Conservation (phyloP, 1,139 yeast genomes). For the Eremothecium sinecaudum region DNA sequence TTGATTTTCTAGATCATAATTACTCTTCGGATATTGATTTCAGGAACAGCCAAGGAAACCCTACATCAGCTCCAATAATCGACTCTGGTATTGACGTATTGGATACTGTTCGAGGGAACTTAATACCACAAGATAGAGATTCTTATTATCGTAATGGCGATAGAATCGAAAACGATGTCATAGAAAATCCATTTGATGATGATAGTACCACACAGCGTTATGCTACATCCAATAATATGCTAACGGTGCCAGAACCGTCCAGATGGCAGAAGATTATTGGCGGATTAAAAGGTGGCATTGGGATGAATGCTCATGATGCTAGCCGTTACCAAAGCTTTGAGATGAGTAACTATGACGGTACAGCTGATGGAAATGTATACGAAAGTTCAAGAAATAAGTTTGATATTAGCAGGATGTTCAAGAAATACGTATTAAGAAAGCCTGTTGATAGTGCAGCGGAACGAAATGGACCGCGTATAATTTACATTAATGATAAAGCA, state of each 20-base stretch:
- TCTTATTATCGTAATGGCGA: slow-evolving; percentile 9
- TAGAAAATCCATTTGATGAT: slow-evolving; percentile 30
- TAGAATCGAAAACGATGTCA: slow-evolving; percentile 25
- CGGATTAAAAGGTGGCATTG: slow-evolving; percentile 14
- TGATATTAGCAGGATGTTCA: slow-evolving; percentile 50
- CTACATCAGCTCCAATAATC: slow-evolving; percentile 7
- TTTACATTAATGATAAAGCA: slow-evolving; percentile 53
- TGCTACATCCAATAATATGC: neutral
- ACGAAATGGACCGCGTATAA: slow-evolving; percentile 52
- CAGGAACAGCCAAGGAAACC: neutral
- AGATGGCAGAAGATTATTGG: slow-evolving; percentile 19
- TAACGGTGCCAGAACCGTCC: slow-evolving; percentile 8
- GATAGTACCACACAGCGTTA: slow-evolving; percentile 13
- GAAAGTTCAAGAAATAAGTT: slow-evolving; percentile 34
- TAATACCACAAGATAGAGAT: slow-evolving; percentile 23
- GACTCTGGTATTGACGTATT: slow-evolving; percentile 13
- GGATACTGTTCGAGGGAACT: slow-evolving; percentile 18
- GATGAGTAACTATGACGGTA: slow-evolving; percentile 27
- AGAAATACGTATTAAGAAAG: slow-evolving; percentile 36
- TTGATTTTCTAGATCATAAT: slow-evolving; percentile 21
- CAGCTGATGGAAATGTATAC: slow-evolving; percentile 20
- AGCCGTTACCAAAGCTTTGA: slow-evolving; percentile 29
- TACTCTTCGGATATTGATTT: slow-evolving; percentile 4
- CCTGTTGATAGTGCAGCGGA: slow-evolving; percentile 26
- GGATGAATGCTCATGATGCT: slow-evolving; percentile 11